A percentile compares a stretch with the other conserved stretches of the same genome.
These are phyloP conservation scores for Fusarium solani-melongenae DNA, from an alignment of 2,329 filamentous ascomycete genomes.

Conservation along the genomic window DNA sequence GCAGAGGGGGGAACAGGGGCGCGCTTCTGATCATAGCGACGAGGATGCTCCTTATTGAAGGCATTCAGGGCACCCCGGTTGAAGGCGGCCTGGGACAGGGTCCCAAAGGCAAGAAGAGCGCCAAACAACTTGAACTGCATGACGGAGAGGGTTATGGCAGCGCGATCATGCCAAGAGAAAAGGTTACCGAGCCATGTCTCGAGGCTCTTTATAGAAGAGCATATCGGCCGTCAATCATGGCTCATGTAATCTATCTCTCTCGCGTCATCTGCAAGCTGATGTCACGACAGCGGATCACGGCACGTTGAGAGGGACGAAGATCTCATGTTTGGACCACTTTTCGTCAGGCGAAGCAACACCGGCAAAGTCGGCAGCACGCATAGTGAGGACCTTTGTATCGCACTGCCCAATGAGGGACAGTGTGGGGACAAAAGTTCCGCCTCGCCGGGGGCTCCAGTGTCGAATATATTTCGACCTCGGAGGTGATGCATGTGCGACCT, in stretches of 20 bases:
- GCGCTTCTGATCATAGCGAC: constrained; percentile 24
- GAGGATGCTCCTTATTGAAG: constrained; percentile 25
- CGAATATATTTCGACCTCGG: neutral
- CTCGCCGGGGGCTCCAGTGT: constrained; percentile 3
- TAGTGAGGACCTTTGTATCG: neutral
- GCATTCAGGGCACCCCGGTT: constrained; percentile 37
- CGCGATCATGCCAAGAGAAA: neutral
- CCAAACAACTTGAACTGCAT: constrained; percentile 39
- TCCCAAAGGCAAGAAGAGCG: constrained; percentile 33
- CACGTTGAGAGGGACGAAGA: constrained; percentile 1
- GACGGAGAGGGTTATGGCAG: neutral
- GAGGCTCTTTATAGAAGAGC: constrained; percentile 8
- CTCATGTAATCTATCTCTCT: neutral
- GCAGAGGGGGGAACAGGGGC: neutral
- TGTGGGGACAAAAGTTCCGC: constrained; percentile 30
- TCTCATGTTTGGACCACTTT: constrained; percentile 2
- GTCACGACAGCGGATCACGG: constrained; percentile 25
- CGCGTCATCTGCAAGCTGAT: constrained; percentile 13
- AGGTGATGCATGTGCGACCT: neutral
- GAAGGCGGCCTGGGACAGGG: constrained; percentile 38
- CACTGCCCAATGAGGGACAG: constrained; percentile 18
- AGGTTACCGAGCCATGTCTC: neutral
- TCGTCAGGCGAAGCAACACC: neutral
- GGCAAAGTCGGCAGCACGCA: constrained; percentile 27
- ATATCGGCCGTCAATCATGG: neutral